Evolutionary conservation across 352 stramenopile species (phyloP).

Genomic region (Globisporangium megalacanthum): DNA sequence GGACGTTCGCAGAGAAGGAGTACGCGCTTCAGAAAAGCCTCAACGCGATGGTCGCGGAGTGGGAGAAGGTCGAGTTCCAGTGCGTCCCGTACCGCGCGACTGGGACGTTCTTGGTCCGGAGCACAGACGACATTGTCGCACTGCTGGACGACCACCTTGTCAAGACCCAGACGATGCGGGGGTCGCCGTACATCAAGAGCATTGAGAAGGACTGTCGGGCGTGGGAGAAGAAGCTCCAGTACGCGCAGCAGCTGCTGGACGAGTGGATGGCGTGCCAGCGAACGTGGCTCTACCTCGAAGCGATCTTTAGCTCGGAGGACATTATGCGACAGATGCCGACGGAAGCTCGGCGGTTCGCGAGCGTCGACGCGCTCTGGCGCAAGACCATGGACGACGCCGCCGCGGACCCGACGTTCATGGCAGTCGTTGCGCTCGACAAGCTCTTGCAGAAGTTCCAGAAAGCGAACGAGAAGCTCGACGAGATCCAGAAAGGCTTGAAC

Average conservation of each 20-base stretch:
- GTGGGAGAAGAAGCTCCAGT: constrained; percentile 89
- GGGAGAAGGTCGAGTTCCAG: constrained; percentile 92
- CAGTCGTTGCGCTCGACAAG: constrained; percentile 85
- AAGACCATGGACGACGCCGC: constrained; percentile 91
- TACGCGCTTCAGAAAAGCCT: constrained; percentile 92
- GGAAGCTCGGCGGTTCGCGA: constrained; percentile 85
- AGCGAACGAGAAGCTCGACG: constrained; percentile 92
- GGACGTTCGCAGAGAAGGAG: constrained; percentile 93
- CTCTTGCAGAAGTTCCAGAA: constrained; percentile 90
- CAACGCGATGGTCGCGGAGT: constrained; percentile 93
- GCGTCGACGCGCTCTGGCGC: constrained; percentile 86
- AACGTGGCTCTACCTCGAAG: constrained; percentile 95
- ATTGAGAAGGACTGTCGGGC: constrained; percentile 90
- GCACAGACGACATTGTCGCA: constrained; percentile 88
- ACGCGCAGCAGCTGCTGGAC: constrained; percentile 89
- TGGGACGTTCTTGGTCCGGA: constrained; percentile 86
- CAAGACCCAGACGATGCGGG: constrained; percentile 94
- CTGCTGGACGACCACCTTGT: constrained; percentile 93
- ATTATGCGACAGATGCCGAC: constrained; percentile 96
- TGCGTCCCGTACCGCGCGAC: constrained; percentile 91
- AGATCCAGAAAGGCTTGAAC: constrained; percentile 92
- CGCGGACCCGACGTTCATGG: constrained; percentile 87
- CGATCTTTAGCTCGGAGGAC: constrained; percentile 94
- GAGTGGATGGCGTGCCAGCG: constrained; percentile 93
- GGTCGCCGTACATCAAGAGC: constrained; percentile 92